Base-by-base conservation (phyloP, 2,329 filamentous ascomycete species). In the Alternaria angustiovoidea region DNA sequence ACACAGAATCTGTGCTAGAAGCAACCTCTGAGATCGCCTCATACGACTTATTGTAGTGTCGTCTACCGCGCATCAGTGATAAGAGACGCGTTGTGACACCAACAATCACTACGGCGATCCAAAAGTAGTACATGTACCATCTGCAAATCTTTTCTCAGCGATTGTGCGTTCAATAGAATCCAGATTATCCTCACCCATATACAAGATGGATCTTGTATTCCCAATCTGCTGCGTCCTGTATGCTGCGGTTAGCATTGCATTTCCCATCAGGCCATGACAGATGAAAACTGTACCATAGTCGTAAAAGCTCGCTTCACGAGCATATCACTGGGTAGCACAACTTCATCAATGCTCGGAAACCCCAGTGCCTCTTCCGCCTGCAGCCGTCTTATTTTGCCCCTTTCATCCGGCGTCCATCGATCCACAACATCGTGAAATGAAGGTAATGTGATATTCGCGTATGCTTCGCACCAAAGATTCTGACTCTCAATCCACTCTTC, bases 101-200 rank as follows among this genome's bases (percentile, higher is more conserved):
- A n/a, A 74, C 59, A 1, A 63, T 54, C 20, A 75, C 32, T 3
- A 76, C 69, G 14, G 66, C 22, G 12, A 65, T 57, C 75, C 75
- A 76, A 43, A 77, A 77, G 55, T 70, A 75, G 58, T 68, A 74
- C 70, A 77, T 73, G 22, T 63, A 69, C 63, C 67, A 69, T 1
- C 73, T 74, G 20, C 20, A n/a, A 8, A 34, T 20, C 12, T 36
- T 20, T 11, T 43, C 24, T 57, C 22, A 62, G 47, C 26, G 5
- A 42, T n/a, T 16, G 7, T 3, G n/a, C 9, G 47, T 36, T 36
- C 51, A 7, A 38, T 2, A 4, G 8, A 24, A 38, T 43, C 38
- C 9, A 6, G 44, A 2, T 44, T 5, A 4, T 20, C 54, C 69
- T 63, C 52, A 75, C 65, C 73, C 75, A 51, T 76, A 77, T 24